Conservation (phyloP, 2,329 filamentous ascomycete species). For the Hortaea sp. region DNA sequence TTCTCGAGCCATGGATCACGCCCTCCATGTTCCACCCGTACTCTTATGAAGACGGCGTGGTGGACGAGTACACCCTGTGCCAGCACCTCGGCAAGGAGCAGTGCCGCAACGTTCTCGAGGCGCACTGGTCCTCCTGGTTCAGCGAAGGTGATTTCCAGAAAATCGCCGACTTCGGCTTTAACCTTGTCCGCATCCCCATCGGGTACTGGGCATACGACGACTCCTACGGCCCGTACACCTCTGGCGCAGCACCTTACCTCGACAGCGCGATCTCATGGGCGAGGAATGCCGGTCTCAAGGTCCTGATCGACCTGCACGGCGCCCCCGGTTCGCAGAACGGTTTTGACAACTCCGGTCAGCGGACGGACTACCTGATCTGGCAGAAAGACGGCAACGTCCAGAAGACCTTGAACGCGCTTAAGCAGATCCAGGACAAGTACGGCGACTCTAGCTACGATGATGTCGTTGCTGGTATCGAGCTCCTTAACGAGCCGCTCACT, state of each 20-base stretch:
- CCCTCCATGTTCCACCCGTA: conserved; percentile 43
- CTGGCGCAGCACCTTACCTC: conserved; percentile 43
- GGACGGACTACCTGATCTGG: conserved; percentile 32
- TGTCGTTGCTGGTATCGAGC: conserved; percentile 48
- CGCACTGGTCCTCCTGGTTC: conserved; percentile 44
- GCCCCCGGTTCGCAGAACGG: conserved; percentile 49
- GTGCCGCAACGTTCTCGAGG: conserved; percentile 34
- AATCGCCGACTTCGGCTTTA: conserved; percentile 48
- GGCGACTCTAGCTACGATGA: conserved; percentile 43
- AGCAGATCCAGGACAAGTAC: conserved; percentile 49
- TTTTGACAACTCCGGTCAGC: conserved; percentile 52
- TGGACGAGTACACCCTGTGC: conserved; percentile 45
- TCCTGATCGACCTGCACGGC: conserved; percentile 51
- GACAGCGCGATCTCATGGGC: conserved; percentile 50
- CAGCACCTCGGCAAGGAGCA: conserved; percentile 39
- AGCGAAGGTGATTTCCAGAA: conserved; percentile 45
- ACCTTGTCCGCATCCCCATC: conserved; percentile 49
- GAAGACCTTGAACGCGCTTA: conserved; percentile 47
- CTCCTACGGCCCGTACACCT: conserved; percentile 39
- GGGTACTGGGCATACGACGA: conserved; percentile 52
- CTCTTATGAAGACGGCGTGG: conserved; percentile 12
- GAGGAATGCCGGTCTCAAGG: conserved; percentile 40
- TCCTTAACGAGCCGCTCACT: conserved; percentile 48
- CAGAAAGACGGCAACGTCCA: conserved; percentile 36
- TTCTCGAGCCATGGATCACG: conserved; percentile 43